These are phyloP conservation scores for Phytophthora sp. DNA, from an alignment of 352 stramenopile species.

Conservation along the genomic window DNA sequence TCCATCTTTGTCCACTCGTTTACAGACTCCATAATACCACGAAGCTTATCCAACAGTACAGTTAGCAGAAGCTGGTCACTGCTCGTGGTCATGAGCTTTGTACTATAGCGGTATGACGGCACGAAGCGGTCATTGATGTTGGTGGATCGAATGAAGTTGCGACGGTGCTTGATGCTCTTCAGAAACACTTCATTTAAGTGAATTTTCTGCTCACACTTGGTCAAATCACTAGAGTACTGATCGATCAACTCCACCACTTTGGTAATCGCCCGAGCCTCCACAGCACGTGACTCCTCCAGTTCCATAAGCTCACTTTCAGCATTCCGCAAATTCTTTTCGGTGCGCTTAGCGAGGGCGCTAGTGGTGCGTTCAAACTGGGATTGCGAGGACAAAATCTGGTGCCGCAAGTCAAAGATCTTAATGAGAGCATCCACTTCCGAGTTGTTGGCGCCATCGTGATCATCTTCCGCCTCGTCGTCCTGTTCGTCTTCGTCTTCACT, in stretches of 20 bases:
- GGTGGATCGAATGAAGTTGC: slow-evolving; percentile 65
- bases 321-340: slow-evolving; percentile 57
- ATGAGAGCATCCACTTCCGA: slow-evolving; percentile 75
- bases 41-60: slow-evolving; percentile 74
- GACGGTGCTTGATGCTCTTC: slow-evolving; percentile 67
- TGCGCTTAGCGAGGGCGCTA: slow-evolving; percentile 50
- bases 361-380: slow-evolving; percentile 73
- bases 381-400: slow-evolving; percentile 75
- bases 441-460: slow-evolving; percentile 31
- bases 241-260: slow-evolving; percentile 61
- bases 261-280: slow-evolving; percentile 49
- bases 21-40: slow-evolving; percentile 55
- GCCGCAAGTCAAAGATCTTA: slow-evolving; percentile 75
- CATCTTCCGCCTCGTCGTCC: slow-evolving; percentile 18
- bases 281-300: slow-evolving; percentile 54
- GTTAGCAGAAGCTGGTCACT: slow-evolving; percentile 79
- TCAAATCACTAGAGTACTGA: slow-evolving; percentile 62
- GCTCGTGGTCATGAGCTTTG: slow-evolving; percentile 71
- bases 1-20: slow-evolving; percentile 85
- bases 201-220: slow-evolving; percentile 60
- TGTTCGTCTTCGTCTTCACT: slow-evolving; percentile 35
- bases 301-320: slow-evolving; percentile 68
- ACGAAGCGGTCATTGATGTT: slow-evolving; percentile 75
- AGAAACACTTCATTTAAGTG: slow-evolving; percentile 64
- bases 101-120: slow-evolving; percentile 68